Percentiles rank a stretch among this genome's conserved stretches.
phyloP scores from a whole-genome alignment of 2,329 filamentous ascomycete species.

The Domatiomyces globalis region DNA sequence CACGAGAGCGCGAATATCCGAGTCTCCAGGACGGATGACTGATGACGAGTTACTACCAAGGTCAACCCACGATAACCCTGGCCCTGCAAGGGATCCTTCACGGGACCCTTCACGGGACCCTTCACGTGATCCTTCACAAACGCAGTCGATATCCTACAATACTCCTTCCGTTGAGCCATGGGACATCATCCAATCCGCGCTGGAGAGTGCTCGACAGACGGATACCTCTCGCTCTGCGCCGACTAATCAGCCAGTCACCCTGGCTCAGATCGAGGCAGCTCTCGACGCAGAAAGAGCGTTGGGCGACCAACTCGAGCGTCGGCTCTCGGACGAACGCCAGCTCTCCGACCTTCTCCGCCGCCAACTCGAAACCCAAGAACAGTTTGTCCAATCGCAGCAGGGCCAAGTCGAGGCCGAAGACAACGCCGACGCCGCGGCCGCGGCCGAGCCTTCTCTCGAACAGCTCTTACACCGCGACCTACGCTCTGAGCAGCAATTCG shows the following conservation, averaged over 20 bases:
- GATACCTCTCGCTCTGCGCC: slow-evolving; percentile 1
- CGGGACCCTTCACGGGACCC: too few species aligned
- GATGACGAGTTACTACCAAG: slow-evolving; percentile 15
- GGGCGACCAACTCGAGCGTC: slow-evolving; percentile 12
- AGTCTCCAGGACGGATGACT: slow-evolving; percentile 28
- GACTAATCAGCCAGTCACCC: slow-evolving; percentile 2
- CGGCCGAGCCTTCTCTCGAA: slow-evolving; percentile 11
- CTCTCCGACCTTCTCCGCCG: slow-evolving; percentile 12
- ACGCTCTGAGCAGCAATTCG: slow-evolving; percentile 10
- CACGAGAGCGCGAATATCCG: slow-evolving; percentile 27
- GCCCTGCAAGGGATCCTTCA: too few species aligned
- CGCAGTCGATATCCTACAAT: slow-evolving; percentile 4
- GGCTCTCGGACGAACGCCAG: slow-evolving; percentile 14
- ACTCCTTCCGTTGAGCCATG: slow-evolving; percentile 14
- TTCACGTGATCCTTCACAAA: background rate
- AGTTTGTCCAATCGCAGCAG: slow-evolving; percentile 7
- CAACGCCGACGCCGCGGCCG: slow-evolving; percentile 4
- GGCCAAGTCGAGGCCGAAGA: slow-evolving; percentile 4
- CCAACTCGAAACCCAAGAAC: slow-evolving; percentile 15
- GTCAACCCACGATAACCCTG: too few species aligned
- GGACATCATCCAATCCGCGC: slow-evolving; percentile 13
- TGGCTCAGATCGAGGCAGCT: slow-evolving; percentile 14
- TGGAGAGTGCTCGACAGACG: slow-evolving; percentile 10
- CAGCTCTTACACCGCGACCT: slow-evolving; percentile 11
- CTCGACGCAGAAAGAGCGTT: slow-evolving; percentile 13